Percentiles rank a stretch among this genome's conserved stretches.
These are phyloP conservation scores for Stagonosporopsis tanaceti DNA, from an alignment of 2,329 filamentous ascomycete species.

Conservation along the genomic window DNA sequence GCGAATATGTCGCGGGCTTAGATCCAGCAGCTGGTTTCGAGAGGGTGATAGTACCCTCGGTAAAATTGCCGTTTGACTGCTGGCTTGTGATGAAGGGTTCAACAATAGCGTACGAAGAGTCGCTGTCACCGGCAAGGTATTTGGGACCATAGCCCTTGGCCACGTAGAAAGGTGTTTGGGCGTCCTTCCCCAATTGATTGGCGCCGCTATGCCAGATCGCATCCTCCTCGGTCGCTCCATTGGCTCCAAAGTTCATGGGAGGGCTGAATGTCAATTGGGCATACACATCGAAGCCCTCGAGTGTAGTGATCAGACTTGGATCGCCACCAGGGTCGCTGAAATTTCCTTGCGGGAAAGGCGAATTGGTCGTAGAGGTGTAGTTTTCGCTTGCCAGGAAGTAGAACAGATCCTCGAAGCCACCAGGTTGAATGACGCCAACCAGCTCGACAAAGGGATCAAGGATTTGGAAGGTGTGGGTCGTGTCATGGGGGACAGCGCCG, in stretches of 20 bases:
- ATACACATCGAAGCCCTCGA: constrained; percentile 56
- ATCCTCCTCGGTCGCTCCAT: constrained; percentile 51
- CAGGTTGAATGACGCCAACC: constrained; percentile 56
- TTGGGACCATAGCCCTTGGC: constrained; percentile 59
- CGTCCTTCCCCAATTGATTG: constrained; percentile 45
- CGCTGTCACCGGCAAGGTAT: constrained; percentile 50
- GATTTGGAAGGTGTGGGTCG: constrained; percentile 59
- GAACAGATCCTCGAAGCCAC: constrained; percentile 60
- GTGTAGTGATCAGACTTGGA: constrained; percentile 41
- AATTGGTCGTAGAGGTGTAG: constrained; percentile 45
- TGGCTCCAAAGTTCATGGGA: constrained; percentile 50
- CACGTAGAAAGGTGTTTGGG: constrained; percentile 52
- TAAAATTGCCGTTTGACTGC: constrained; percentile 54
- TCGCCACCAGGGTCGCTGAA: constrained; percentile 40
- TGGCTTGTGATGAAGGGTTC: constrained; percentile 54
- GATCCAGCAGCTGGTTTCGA: constrained; percentile 34
- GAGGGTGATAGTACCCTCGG: constrained; percentile 55
- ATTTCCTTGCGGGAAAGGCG: constrained; percentile 48
- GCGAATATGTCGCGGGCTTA: constrained; percentile 30
- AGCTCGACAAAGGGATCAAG: constrained; percentile 59
- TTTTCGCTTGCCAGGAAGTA: constrained; percentile 50
- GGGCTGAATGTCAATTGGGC: constrained; percentile 53
- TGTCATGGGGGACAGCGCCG: constrained; percentile 56
- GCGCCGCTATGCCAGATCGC: constrained; percentile 51
- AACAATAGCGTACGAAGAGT: constrained; percentile 52